Percentiles rank a stretch among this genome's conserved stretches.
Conservation (phyloP, 2,329 filamentous ascomycete genomes). For the Epichloe glyceriae region DNA sequence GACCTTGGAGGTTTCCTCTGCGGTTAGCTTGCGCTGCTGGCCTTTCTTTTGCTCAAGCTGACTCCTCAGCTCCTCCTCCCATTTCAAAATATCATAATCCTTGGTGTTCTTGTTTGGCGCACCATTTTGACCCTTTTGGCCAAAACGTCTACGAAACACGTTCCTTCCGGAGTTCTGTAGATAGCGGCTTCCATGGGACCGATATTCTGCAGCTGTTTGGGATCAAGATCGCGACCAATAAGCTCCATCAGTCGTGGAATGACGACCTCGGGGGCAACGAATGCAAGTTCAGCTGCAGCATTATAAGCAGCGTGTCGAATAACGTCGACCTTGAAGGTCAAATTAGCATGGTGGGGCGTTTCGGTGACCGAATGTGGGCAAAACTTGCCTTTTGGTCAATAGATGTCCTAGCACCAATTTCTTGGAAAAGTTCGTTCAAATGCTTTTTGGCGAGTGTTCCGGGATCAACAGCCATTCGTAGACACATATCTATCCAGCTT, state of each 20-base stretch:
- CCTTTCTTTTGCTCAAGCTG: constrained; percentile 92
- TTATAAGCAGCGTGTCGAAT: constrained; percentile 63
- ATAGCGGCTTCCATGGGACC: constrained; percentile 87
- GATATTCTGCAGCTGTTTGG: constrained; percentile 54
- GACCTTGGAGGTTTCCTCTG: constrained; percentile 81
- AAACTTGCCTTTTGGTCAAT: constrained; percentile 37
- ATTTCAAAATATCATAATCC: constrained; percentile 91
- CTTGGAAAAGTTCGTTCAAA: constrained; percentile 50
- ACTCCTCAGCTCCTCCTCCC: constrained; percentile 82
- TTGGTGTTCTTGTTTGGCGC: constrained; percentile 80
- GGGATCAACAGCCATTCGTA: constrained; percentile 71
- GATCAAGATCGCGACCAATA: constrained; percentile 60
- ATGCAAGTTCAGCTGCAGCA: constrained; percentile 81
- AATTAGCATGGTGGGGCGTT: constrained; percentile 2
- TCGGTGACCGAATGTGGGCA: background rate
- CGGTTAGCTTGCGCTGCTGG: constrained; percentile 74
- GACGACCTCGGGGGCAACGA: constrained; percentile 77
- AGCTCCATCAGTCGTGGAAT: constrained; percentile 63
- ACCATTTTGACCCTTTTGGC: constrained; percentile 62
- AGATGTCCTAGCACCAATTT: constrained; percentile 44
- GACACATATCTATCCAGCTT: constrained; percentile 81
- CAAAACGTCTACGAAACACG: constrained; percentile 79
- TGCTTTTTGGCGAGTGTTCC: constrained; percentile 58
- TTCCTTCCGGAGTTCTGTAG: constrained; percentile 79
- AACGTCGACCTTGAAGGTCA: constrained; percentile 13